Evolutionary conservation across 2,329 filamentous ascomycete species (phyloP).

Genomic region (Sporothrix globosa): DNA sequence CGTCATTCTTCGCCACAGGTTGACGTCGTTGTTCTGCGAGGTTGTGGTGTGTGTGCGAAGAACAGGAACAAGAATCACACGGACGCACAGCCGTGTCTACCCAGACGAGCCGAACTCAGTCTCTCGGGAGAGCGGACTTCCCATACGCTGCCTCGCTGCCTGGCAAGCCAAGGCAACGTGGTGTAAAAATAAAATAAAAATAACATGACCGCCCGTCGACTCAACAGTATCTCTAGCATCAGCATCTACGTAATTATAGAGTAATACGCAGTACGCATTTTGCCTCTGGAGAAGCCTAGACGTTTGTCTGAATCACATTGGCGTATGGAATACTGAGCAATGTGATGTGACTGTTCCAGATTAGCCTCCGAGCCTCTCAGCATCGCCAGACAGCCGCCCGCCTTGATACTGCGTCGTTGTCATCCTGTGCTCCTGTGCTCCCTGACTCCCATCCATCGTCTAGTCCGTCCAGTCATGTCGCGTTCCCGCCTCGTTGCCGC

Average conservation of each 20-base stretch:
- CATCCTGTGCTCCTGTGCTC: too few relatives aligned
- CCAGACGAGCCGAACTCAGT: not conserved
- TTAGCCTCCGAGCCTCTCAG: constrained; percentile 1
- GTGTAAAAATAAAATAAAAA: not conserved
- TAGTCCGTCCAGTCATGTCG: not conserved
- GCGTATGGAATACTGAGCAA: not conserved
- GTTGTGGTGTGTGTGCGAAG: not conserved
- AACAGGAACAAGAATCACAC: not conserved
- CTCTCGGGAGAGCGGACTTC: not conserved
- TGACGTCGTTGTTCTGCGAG: not conserved
- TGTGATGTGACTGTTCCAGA: not conserved
- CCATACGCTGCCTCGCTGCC: constrained; percentile 5
- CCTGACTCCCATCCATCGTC: too few relatives aligned
- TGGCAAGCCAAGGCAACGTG: not conserved
- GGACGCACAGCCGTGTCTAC: constrained; percentile 14
- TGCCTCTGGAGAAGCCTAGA: constrained; percentile 13
- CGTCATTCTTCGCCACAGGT: not conserved
- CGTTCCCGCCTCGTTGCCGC: too few relatives aligned
- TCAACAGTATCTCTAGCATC: not conserved
- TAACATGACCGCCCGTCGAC: too few relatives aligned
- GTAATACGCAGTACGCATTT: not conserved
- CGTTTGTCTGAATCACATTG: not conserved
- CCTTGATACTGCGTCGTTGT: not conserved
- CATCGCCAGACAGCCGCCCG: constrained; percentile 18
- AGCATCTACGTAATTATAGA: constrained; percentile 10